Evolutionary conservation across 2,329 filamentous ascomycete species (phyloP), one percentile per base, ranked within the genome.

Genomic region (Colletotrichum incanum): DNA sequence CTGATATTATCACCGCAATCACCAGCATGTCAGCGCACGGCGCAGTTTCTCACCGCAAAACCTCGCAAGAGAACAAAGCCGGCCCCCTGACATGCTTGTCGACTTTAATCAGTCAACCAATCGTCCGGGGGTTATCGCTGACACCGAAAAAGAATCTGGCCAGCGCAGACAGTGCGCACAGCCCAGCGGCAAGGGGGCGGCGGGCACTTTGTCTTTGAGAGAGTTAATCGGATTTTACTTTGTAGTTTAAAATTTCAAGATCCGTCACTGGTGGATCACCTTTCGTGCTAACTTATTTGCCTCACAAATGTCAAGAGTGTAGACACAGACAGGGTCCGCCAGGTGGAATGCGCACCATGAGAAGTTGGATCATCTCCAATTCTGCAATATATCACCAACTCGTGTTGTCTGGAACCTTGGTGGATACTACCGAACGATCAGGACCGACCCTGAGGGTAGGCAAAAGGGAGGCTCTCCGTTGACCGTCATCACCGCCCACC

Each of bases 301-400:
- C 54, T 61, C 41, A 43, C 55, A 23, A 20, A 28, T 39, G 28
- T 37, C 28, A 41, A 39, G 47, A 55, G 39, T 66, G 12, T 18
- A 43, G 37, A 5, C 37, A 34, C 39, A 28, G 37, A 28, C 14
- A 43, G 28, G 47, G 55, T 52, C 62, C 65, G 58, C 50, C 20
- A 18, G 5, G 20, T 20, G 37, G 39, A 43, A 68, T 68, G 65
- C 58, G 31, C 43, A 41, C 43, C 43, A 11, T 31, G 52, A 60
- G 37, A 11, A 34, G 23, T n/a, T 41, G 28, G 56, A 37, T 28
- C 12, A 50, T 63, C 50, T 59, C 58, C 65, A 68, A 20, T 37
- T 34, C 39, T 64, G 54, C 69, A 65, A 64, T 64, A 69, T 69
- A 65, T 65, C 45, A 60, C 59, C 52, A 65, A 65, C 69, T 23